Base-by-base conservation (phyloP, 2,329 filamentous ascomycete species). In the Zalaria sp. region DNA sequence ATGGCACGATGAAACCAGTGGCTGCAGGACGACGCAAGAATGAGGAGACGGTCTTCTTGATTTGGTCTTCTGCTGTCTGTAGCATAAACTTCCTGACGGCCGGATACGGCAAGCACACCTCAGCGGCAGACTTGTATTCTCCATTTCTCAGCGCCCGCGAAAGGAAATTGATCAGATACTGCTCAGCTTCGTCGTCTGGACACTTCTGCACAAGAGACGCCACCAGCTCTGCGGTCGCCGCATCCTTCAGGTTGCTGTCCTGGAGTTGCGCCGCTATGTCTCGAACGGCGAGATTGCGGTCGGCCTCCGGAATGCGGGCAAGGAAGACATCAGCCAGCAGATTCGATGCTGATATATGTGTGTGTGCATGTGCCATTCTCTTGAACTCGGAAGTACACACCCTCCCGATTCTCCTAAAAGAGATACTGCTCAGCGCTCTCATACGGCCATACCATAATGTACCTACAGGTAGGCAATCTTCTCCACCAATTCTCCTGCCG, bases 51-150 rank as follows among this genome's bases (percentile, higher is more conserved):
- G 34, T 35, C 3, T 35, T 43, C 5, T 43, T 36, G 8, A 42
- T 35, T 38, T 45, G 37, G 3, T 37, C 36, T 26, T 43, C 40
- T 2, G 39, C 32, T 28, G 32, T 36, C 25, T 39, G 34, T 28
- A 52, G 37, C 8, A 53, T 27, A 27, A 43, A 40, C 28, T 43
- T 25, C 35, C 46, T 35, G 6, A 53, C 39, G 2, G 43, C 41
- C 3, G 37, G 35, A 44, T 47, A 43, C 25, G 50, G 42, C 5
- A 40, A 37, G 38, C 50, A 53, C 1, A 52, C 36, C 5, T 43
- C 28, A 11, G 40, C 41, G n/a, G 51, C 48, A 4, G 39, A 35
- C 31, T 43, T 39, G 10, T 43, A 35, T 39, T 52, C 44, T 11
- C 46, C 48, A 26, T 27, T 32, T 10, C 47, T 43, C 11, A 51